A percentile compares a stretch with the other conserved stretches of the same genome.
These are phyloP conservation scores for Helotiales sp. DNA, from an alignment of 2,329 filamentous ascomycete species.

Conservation along the genomic window DNA sequence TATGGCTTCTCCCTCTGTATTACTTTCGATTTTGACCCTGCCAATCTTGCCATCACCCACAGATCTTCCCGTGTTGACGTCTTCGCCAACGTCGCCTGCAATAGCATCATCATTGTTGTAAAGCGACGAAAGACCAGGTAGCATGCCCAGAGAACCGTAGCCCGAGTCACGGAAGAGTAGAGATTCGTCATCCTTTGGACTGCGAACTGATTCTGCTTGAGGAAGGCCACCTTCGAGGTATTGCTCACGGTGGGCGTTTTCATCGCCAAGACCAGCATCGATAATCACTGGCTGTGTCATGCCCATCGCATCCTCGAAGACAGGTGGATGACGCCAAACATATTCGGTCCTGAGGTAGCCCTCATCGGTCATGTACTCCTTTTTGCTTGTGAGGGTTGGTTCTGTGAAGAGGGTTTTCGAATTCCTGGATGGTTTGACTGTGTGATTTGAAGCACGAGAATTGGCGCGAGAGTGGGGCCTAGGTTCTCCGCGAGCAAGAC, in stretches of 20 bases:
- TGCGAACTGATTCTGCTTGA: neutral
- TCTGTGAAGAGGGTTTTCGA: constrained; percentile 11
- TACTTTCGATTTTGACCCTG: neutral
- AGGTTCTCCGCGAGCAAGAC: constrained; percentile 23
- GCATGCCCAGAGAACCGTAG: constrained; percentile 31
- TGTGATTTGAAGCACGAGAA: constrained; percentile 12
- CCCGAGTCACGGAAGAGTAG: constrained; percentile 29
- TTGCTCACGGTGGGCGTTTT: neutral
- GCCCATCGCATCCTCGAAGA: constrained; percentile 29
- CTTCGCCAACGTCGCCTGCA: too few species aligned
- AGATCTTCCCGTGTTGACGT: neutral
- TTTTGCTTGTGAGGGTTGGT: constrained; percentile 36
- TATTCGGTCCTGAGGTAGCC: constrained; percentile 37
- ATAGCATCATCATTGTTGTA: neutral
- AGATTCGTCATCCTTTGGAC: constrained; percentile 20
- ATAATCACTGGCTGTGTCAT: constrained; percentile 31
- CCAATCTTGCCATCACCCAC: neutral
- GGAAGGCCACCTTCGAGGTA: constrained; percentile 20
- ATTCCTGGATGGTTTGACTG: neutral
- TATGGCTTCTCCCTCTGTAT: constrained; percentile 13
- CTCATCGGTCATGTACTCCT: constrained; percentile 34
- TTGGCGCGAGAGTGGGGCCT: constrained; percentile 9
- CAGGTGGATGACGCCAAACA: constrained; percentile 39
- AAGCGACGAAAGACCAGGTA: constrained; percentile 26
- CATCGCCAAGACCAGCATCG: constrained; percentile 22